phyloP scores from a whole-genome alignment of 768 basidiomycete genomes.

The Hypsizygus marmoreus region DNA sequence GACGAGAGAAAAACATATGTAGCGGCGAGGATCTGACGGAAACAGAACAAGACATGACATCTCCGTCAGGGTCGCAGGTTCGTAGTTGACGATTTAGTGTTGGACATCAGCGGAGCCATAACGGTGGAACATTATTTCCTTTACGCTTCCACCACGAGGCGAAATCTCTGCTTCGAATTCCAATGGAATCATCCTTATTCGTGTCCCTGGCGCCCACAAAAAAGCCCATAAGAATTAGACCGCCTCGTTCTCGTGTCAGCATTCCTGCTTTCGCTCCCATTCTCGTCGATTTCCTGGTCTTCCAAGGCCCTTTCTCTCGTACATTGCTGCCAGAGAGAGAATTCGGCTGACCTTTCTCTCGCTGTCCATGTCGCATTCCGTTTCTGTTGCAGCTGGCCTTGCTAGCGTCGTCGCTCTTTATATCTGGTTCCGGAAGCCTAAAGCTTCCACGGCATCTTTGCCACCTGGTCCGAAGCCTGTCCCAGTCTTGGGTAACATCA shows the following conservation, averaged over 20 bases:
- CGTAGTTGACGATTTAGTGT: too few relatives aligned
- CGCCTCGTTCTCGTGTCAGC: slow-evolving; percentile 5
- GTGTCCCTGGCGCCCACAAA: slow-evolving; percentile 19
- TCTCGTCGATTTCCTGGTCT: background rate
- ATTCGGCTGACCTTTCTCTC: slow-evolving; percentile 5
- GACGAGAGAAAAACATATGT: too few relatives aligned
- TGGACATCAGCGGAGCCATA: too few relatives aligned
- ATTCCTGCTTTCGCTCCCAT: slow-evolving; percentile 8
- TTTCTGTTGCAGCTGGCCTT: slow-evolving; percentile 32
- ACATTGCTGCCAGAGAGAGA: background rate
- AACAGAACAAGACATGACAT: too few relatives aligned
- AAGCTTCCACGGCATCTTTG: slow-evolving; percentile 40
- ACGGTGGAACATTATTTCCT: too few relatives aligned
- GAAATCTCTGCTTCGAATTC: slow-evolving; percentile 17
- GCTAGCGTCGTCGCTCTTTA: slow-evolving; percentile 38
- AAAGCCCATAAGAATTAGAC: slow-evolving; percentile 20
- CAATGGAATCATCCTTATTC: slow-evolving; percentile 14
- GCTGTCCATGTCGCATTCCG: slow-evolving; percentile 19
- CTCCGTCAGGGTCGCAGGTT: too few relatives aligned
- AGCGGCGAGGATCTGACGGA: too few relatives aligned
- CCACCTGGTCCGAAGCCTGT: slow-evolving; percentile 73
- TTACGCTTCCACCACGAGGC: too few relatives aligned
- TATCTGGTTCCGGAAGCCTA: slow-evolving; percentile 46
- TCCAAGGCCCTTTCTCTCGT: background rate
- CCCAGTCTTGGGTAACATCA: slow-evolving; percentile 65